Base-by-base conservation (phyloP, 1,284 basidiomycete genomes). In the Cutaneotrichosporon mucoides region DNA sequence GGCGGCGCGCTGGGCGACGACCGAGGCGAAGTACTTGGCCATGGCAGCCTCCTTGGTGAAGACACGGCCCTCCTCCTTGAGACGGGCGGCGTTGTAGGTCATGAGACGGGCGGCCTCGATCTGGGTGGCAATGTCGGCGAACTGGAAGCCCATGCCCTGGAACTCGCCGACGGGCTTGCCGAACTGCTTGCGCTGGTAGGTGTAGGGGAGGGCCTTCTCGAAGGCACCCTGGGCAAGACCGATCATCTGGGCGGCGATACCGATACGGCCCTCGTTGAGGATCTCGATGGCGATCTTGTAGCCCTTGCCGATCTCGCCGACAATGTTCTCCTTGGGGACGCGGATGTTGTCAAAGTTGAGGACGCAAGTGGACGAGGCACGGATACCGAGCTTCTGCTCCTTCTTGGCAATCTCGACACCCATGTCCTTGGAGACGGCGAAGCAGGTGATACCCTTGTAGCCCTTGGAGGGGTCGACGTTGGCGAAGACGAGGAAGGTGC, bases 251-350 rank as follows among this genome's bases (percentile, higher is more conserved):
- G 92, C 94, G 33, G 94, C 96, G 66, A 99, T 98, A 51, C 95
- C 96, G 66, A 98, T 96, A 60, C 95, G 89, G 48, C 91, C 94
- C 80, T 99, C 95, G 77, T 99, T 99, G 61, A 99, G 79, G 66
- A 97, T 97, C 79, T 99, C 91, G 66, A 99, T 99, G 54, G 95
- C 95, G 73, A 92, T 88, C 86, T 98, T 98, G 84, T 99, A 99
- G 0, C 95, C 95, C 76, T 90, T 87, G 57, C 95, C 96, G 48
- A 81, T 63, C 61, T 80, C 76, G 16, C 96, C 95, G 68, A 99
- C 88, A 60, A 99, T 80, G 76, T 99, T 98, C 79, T 90, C 92
- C 57, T 85, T 88, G 5, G 95, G 96, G 46, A 99, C 84, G 68
- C 86, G 88, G 73, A 99, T 80, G 73, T 97, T 92, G 80, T 99